A percentile compares a stretch with the other conserved stretches of the same genome.
Conservation (phyloP, 2,329 filamentous ascomycete genomes). For the Fusarium subglutinans region DNA sequence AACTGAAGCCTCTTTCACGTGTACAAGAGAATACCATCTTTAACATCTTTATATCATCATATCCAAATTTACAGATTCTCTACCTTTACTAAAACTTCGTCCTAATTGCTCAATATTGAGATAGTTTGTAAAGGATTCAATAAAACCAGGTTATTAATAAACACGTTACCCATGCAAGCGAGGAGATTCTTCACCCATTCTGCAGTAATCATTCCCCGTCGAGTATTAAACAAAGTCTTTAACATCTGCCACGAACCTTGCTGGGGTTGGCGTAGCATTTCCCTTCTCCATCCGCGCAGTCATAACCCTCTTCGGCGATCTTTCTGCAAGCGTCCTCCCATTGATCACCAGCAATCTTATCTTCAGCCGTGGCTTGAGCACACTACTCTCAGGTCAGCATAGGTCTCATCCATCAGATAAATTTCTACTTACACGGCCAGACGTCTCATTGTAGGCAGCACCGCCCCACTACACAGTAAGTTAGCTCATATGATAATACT, state of each 20-base stretch:
- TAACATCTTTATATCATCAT: too few species aligned
- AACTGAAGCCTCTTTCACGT: too few species aligned
- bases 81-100: too few species aligned
- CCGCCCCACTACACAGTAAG: conserved; percentile 18
- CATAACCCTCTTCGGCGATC: conserved; percentile 25
- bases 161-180: too few species aligned
- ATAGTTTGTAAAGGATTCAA: too few species aligned
- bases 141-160: too few species aligned
- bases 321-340: conserved; percentile 37
- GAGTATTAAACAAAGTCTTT: too few species aligned
- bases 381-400: conserved; percentile 12
- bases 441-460: conserved; percentile 16
- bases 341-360: conserved; percentile 29
- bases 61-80: too few species aligned
- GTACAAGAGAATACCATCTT: too few species aligned
- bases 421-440: conserved; percentile 24
- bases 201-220: too few species aligned
- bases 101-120: too few species aligned
- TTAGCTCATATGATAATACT: not conserved
- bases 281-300: conserved; percentile 29
- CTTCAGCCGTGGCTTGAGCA: conserved; percentile 6
- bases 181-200: too few species aligned
- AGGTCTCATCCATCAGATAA: rapidly evolving
- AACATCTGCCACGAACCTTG: conserved; percentile 23
- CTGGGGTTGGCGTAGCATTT: conserved; percentile 29